phyloP scores from a whole-genome alignment of 106 monocot genomes.

The Gastrodia elata region DNA sequence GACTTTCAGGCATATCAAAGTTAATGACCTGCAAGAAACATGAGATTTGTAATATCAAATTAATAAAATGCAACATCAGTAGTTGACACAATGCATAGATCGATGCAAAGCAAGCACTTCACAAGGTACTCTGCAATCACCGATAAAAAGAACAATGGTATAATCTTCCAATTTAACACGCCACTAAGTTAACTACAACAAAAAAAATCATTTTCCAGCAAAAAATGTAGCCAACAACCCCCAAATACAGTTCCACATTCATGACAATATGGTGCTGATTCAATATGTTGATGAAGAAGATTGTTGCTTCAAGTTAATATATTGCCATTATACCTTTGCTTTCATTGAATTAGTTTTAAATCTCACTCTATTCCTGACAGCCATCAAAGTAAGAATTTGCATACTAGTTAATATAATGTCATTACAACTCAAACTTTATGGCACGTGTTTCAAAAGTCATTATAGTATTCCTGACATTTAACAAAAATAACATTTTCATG shows the following conservation, averaged over 20 bases:
- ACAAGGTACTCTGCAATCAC: neutral
- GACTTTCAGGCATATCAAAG: conserved; percentile 70
- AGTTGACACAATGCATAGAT: neutral
- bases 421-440: too few relatives aligned
- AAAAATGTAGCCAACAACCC: neutral
- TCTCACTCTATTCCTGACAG: neutral
- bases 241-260: too few relatives aligned
- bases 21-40: conserved; percentile 63
- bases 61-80: neutral
- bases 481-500: neutral
- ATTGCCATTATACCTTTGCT: too few relatives aligned
- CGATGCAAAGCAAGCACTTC: neutral
- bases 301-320: too few relatives aligned
- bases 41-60: neutral
- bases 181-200: neutral
- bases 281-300: neutral
- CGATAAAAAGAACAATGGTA: neutral
- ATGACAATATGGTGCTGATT: neutral
- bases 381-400: neutral
- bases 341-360: neutral
- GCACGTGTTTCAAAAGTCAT: too few relatives aligned
- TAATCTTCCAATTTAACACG: neutral
- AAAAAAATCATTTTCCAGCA: neutral
- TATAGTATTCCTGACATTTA: too few relatives aligned
- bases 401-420: too few relatives aligned